Base-by-base conservation (phyloP, 345 rosid genomes). In the Ceriops decandra region DNA sequence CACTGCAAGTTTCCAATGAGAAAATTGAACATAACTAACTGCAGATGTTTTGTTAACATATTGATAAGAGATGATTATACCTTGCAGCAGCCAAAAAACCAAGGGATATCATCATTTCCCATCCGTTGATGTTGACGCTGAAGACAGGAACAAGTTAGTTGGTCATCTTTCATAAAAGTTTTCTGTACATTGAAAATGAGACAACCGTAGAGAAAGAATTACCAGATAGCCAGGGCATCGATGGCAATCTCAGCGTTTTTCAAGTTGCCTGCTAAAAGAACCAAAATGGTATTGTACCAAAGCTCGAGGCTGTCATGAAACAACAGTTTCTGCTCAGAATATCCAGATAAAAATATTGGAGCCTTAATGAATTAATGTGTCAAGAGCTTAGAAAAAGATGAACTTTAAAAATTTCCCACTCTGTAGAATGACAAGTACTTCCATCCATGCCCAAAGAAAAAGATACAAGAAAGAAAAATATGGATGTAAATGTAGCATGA, bases 201-300 rank as follows among this genome's bases (percentile, higher is more conserved):
- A 33, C 10, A 16, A 13, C 13, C 13, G 7, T 1, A 1, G 35
- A 24, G 13, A 51, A 49, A 9, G 1, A 27, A 52, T 66, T 85
- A 91, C 97, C 97, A 91, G 49, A 92, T 88, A 60, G 96, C 77
- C 11, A 92, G 83, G 24, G 97, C 97, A 82, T 89, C 86, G 47
- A 91, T 85, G 68, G 93, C 72, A 74, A 88, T 83, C 72, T 86
- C 84, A 15, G 96, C 93, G 70, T 88, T 83, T 70, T 77, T 64
- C 82, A 91, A 27, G 70, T 82, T 81, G 67, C 97, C 96, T 0
- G 96, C 86, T 51, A 89, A 68, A 49, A 89, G 84, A 61, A 91
- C 72, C 74, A 91, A 76, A 66, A 88, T 72, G 22, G 96, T 80
- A 79, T 81, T 91, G 91, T 91, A 89, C 96, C 97, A 89, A 64